These are phyloP conservation scores for Debaryomyces singareniensis DNA, from an alignment of 1,139 yeast genomes.

Conservation along the genomic window DNA sequence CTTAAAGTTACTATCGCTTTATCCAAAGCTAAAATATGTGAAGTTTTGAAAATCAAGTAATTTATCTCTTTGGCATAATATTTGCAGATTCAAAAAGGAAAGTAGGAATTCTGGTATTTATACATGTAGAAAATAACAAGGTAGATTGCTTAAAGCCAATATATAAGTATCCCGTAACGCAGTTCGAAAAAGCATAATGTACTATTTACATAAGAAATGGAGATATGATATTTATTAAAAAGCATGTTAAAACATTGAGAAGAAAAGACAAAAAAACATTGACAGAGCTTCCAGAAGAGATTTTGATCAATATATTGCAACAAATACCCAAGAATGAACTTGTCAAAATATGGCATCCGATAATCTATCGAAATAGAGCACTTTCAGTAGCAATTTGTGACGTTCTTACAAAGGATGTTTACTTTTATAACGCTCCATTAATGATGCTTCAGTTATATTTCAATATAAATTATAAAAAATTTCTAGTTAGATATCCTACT, in stretches of 20 bases:
- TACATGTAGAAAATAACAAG: too few species aligned
- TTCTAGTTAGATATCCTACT: constrained; percentile 1
- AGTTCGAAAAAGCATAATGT: too few species aligned
- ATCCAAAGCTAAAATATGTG: too few species aligned
- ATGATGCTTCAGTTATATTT: constrained; percentile 1
- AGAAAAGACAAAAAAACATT: not conserved
- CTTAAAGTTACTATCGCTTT: too few species aligned
- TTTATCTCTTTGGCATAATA: too few species aligned
- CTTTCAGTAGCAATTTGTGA: constrained; percentile 2
- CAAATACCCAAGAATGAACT: constrained; percentile 2
- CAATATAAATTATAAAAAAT: constrained; percentile 1
- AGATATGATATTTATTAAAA: not conserved
- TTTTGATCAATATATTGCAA: constrained; percentile 3
- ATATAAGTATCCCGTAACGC: too few species aligned
- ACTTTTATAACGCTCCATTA: constrained; percentile 2
- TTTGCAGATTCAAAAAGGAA: too few species aligned
- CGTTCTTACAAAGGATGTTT: constrained; percentile 2
- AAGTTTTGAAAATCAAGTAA: too few species aligned
- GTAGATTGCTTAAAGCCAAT: too few species aligned
- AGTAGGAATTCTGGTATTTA: too few species aligned
- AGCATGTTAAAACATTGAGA: not conserved
- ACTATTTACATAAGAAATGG: not conserved
- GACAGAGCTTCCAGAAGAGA: constrained; percentile 4
- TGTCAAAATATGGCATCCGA: constrained; percentile 3
- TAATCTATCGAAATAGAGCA: constrained; percentile 1